Conservation (phyloP, 192 early-diverging fungal genomes). For the Umbelopsis sp. region DNA sequence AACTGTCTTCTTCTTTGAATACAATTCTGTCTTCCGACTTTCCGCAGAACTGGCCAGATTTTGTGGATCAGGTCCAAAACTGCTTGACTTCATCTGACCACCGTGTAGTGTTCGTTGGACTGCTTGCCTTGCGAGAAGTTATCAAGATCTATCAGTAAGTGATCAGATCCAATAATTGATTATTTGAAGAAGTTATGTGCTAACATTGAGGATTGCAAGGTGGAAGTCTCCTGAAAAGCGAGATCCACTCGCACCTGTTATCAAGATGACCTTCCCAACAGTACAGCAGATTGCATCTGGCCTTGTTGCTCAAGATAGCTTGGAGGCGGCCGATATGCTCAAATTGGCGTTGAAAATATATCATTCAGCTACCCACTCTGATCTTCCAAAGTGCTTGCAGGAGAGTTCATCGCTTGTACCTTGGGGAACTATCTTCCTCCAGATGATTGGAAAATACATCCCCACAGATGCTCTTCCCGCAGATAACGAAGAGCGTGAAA, state of each 20-base stretch:
- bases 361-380: slow-evolving; percentile 67
- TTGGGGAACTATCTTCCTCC: slow-evolving; percentile 88
- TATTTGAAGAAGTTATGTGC: neutral
- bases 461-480: slow-evolving; percentile 55
- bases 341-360: slow-evolving; percentile 88
- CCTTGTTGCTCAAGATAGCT: slow-evolving; percentile 58
- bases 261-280: slow-evolving; percentile 74
- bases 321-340: slow-evolving; percentile 82
- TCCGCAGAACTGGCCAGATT: slow-evolving; percentile 80
- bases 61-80: slow-evolving; percentile 64
- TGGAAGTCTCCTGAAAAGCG: slow-evolving; percentile 67
- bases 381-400: slow-evolving; percentile 64
- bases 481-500: slow-evolving; percentile 72
- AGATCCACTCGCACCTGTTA: slow-evolving; percentile 66
- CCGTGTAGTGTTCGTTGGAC: slow-evolving; percentile 72
- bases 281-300: slow-evolving; percentile 77
- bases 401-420: slow-evolving; percentile 71
- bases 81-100: slow-evolving; percentile 68
- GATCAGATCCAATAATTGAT: neutral
- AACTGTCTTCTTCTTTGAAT: slow-evolving; percentile 77
- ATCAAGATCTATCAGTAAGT: slow-evolving; percentile 78
- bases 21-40: slow-evolving; percentile 80
- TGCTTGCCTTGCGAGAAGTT: slow-evolving; percentile 78
- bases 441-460: slow-evolving; percentile 72
- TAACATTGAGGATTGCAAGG: slow-evolving; percentile 33